A percentile compares a stretch with the other conserved stretches of the same genome.
phyloP scores from a whole-genome alignment of 1,284 basidiomycete genomes.

The Pseudozyma thailandica region DNA sequence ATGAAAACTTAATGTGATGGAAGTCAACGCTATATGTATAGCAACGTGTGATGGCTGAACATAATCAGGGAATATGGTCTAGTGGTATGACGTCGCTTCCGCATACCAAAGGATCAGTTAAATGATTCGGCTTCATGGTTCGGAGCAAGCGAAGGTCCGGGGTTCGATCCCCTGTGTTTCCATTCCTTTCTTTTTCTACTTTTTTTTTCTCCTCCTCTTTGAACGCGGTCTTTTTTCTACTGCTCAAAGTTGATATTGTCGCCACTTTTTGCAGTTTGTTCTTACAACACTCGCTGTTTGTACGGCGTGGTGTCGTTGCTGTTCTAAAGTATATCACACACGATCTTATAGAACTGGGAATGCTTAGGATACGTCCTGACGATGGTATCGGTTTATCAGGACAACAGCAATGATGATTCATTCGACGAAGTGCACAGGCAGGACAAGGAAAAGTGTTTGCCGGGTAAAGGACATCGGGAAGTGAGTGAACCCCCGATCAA shows the following conservation, averaged over 20 bases:
- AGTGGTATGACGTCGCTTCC: conserved; percentile 57
- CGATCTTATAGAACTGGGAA: too few relatives aligned
- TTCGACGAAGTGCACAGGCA: not conserved
- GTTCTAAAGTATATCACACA: too few relatives aligned
- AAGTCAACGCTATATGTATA: conserved; percentile 2
- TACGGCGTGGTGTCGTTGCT: too few relatives aligned
- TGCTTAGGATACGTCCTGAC: too few relatives aligned
- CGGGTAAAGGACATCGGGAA: not conserved
- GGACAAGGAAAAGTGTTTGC: not conserved
- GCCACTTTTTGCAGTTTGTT: too few relatives aligned
- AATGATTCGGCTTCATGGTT: conserved; percentile 7
- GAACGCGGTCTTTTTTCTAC: not conserved
- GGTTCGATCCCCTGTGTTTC: conserved; percentile 57
- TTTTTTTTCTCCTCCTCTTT: conserved; percentile 9
- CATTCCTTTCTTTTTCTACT: conserved; percentile 35
- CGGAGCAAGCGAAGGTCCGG: conserved; percentile 53
- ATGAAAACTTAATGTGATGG: too few relatives aligned
- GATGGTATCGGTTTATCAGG: too few relatives aligned
- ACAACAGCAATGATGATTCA: too few relatives aligned
- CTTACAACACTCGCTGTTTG: too few relatives aligned
- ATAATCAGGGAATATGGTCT: conserved; percentile 50
- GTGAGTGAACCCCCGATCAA: not conserved
- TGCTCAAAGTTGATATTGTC: not conserved
- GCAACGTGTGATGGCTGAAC: not conserved
- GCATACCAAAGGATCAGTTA: conserved; percentile 20